Conservation (phyloP, 2,329 filamentous ascomycete species). For the Domatiomyces catenatus region DNA sequence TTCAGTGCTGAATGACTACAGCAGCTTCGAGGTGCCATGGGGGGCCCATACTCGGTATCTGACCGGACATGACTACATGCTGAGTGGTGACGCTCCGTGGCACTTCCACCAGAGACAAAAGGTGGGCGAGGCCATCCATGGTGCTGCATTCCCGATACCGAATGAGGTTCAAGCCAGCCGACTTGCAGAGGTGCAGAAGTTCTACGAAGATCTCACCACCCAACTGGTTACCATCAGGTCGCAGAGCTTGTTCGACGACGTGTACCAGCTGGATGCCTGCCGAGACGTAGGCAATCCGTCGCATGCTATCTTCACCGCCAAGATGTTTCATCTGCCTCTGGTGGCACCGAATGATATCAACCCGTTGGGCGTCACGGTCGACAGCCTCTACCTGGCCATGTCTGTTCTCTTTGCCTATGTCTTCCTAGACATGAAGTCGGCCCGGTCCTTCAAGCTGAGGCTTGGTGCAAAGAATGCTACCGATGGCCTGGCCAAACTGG, state of each 20-base stretch:
- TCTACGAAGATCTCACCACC: constrained; percentile 34
- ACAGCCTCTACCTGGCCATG: constrained; percentile 18
- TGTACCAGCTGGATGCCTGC: constrained; percentile 21
- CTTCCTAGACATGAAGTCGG: constrained; percentile 19
- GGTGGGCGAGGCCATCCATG: constrained; percentile 25
- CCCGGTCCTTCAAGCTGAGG: constrained; percentile 16
- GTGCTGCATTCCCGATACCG: background rate
- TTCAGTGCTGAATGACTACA: constrained; percentile 28
- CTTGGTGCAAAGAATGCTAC: constrained; percentile 10
- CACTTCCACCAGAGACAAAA: constrained; percentile 30
- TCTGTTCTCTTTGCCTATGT: constrained; percentile 19
- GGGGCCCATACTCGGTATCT: constrained; percentile 22
- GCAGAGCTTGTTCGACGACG: constrained; percentile 18
- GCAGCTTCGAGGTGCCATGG: constrained; percentile 33
- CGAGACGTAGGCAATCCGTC: constrained; percentile 20
- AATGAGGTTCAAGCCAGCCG: constrained; percentile 31
- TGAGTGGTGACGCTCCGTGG: constrained; percentile 29
- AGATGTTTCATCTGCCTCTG: constrained; percentile 19
- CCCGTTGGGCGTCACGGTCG: constrained; percentile 13
- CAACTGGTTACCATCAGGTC: constrained; percentile 20
- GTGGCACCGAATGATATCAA: constrained; percentile 14
- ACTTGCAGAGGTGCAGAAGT: constrained; percentile 30
- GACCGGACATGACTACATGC: constrained; percentile 32
- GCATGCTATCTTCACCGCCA: constrained; percentile 20
- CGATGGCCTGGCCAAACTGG: constrained; percentile 13